phyloP scores from a whole-genome alignment of 179 eudicot genomes.

The Sideroxylon spinosum region DNA sequence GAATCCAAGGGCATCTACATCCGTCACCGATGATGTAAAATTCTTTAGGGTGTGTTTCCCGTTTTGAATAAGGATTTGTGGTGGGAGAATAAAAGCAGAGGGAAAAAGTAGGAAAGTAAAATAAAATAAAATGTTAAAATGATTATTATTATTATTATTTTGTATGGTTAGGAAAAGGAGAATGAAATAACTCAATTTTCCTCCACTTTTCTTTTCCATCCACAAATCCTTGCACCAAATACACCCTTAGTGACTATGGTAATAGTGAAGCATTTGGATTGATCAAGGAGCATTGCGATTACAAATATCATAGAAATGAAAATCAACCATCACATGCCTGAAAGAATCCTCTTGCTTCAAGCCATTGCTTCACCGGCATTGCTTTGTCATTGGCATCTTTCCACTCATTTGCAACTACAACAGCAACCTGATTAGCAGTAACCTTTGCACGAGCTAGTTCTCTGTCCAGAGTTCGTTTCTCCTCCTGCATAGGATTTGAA shows the following conservation, averaged over 20 bases:
- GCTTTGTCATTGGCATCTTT: slow-evolving; percentile 82
- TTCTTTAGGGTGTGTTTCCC: background rate
- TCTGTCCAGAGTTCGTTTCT: slow-evolving; percentile 59
- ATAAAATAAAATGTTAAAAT: too few relatives aligned
- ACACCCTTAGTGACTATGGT: too few relatives aligned
- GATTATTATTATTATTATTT: too few relatives aligned
- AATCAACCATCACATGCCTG: slow-evolving; percentile 41
- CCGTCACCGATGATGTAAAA: background rate
- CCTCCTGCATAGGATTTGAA: slow-evolving; percentile 46
- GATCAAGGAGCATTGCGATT: background rate
- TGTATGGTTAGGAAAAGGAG: too few relatives aligned
- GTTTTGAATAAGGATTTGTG: too few relatives aligned
- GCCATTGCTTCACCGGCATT: slow-evolving; percentile 91
- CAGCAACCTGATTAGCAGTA: slow-evolving; percentile 76
- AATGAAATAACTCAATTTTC: too few relatives aligned
- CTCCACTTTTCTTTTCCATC: too few relatives aligned
- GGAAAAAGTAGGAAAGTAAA: too few relatives aligned
- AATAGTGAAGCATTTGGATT: background rate
- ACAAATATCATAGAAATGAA: background rate
- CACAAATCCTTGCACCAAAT: too few relatives aligned
- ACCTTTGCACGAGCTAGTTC: slow-evolving; percentile 82
- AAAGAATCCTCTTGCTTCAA: slow-evolving; percentile 69
- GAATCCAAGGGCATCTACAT: background rate
- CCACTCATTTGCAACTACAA: slow-evolving; percentile 91
- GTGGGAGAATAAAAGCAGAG: too few relatives aligned